Evolutionary conservation across 2,329 filamentous ascomycete species (phyloP).

Genomic region (Cladophialophora carrionii): DNA sequence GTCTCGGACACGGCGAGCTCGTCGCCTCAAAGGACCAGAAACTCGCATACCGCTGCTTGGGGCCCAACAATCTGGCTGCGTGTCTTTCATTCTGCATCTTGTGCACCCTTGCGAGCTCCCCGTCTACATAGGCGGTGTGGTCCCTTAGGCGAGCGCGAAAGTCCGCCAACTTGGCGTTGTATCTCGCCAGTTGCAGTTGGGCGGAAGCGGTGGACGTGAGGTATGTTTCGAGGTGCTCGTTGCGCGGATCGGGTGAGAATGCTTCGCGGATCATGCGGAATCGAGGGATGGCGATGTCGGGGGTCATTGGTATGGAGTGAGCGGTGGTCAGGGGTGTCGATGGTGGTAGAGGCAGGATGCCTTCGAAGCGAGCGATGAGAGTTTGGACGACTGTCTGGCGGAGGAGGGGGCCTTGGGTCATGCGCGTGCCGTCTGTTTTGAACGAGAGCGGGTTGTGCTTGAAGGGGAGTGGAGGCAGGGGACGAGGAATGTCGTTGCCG

Average conservation of each 20-base stretch:
- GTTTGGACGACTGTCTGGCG: conserved; percentile 36
- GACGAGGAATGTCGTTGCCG: conserved; percentile 8
- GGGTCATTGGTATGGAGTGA: not conserved
- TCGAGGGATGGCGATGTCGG: conserved; percentile 25
- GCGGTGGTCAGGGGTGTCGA: not conserved
- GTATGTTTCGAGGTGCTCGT: conserved; percentile 29
- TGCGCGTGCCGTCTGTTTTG: conserved; percentile 28
- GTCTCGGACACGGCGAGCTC: not conserved
- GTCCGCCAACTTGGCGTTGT: conserved; percentile 25
- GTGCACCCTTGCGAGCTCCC: conserved; percentile 21
- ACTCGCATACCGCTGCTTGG: conserved; percentile 29
- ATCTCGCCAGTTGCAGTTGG: conserved; percentile 18
- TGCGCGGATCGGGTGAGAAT: conserved; percentile 29
- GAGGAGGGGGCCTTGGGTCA: conserved; percentile 27
- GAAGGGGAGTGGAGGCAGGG: conserved; percentile 35
- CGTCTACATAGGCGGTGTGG: conserved; percentile 17
- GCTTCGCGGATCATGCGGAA: conserved; percentile 32
- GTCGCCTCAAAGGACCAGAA: conserved; percentile 29
- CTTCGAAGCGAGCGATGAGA: conserved; percentile 36
- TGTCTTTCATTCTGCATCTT: conserved; percentile 23
- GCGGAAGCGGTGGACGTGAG: conserved; percentile 14
- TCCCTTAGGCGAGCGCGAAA: conserved; percentile 27
- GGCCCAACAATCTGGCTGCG: conserved; percentile 12
- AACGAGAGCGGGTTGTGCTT: conserved; percentile 30
- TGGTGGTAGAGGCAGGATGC: conserved; percentile 22